These are phyloP conservation scores for Yamadazyma buinensis DNA, from an alignment of 1,139 yeast species.

Conservation along the genomic window DNA sequence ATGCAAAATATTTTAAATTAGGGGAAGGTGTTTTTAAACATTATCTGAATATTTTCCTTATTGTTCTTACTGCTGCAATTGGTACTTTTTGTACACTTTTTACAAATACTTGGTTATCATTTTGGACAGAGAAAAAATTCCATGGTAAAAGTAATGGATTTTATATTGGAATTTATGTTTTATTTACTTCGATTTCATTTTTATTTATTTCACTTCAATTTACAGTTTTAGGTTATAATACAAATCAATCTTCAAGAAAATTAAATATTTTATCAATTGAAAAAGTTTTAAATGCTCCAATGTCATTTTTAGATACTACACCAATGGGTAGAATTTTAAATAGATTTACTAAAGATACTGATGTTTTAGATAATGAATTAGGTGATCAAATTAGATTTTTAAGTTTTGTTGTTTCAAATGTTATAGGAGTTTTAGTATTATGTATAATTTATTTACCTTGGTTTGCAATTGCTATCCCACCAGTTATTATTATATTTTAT, in stretches of 20 bases:
- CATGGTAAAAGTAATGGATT: slow-evolving; percentile 40
- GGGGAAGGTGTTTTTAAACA: slow-evolving; percentile 51
- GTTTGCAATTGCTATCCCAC: slow-evolving; percentile 28
- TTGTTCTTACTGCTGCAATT: slow-evolving; percentile 28
- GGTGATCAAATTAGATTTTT: slow-evolving; percentile 59
- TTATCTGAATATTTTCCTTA: slow-evolving; percentile 16
- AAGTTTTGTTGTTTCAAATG: slow-evolving; percentile 42
- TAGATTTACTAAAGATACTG: slow-evolving; percentile 78
- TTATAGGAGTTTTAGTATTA: slow-evolving; percentile 63
- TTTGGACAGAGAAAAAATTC: slow-evolving; percentile 69
- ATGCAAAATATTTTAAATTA: slow-evolving; percentile 43
- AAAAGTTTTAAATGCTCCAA: slow-evolving; percentile 59
- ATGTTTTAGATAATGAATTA: slow-evolving; percentile 74
- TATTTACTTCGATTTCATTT: slow-evolving; percentile 45
- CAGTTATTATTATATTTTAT: slow-evolving; percentile 23
- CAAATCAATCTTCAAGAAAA: slow-evolving; percentile 44
- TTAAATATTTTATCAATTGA: slow-evolving; percentile 51
- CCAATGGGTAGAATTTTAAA: slow-evolving; percentile 63
- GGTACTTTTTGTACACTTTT: slow-evolving; percentile 61
- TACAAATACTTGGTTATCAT: slow-evolving; percentile 80
- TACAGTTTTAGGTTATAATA: slow-evolving; percentile 44
- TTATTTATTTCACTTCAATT: slow-evolving; percentile 40
- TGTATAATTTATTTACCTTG: slow-evolving; percentile 74
- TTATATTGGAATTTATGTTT: slow-evolving; percentile 70
- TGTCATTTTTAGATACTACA: slow-evolving; percentile 58